Evolutionary conservation across 805 yeast genomes (phyloP).

Genomic region (Ogataea populi-albae): DNA sequence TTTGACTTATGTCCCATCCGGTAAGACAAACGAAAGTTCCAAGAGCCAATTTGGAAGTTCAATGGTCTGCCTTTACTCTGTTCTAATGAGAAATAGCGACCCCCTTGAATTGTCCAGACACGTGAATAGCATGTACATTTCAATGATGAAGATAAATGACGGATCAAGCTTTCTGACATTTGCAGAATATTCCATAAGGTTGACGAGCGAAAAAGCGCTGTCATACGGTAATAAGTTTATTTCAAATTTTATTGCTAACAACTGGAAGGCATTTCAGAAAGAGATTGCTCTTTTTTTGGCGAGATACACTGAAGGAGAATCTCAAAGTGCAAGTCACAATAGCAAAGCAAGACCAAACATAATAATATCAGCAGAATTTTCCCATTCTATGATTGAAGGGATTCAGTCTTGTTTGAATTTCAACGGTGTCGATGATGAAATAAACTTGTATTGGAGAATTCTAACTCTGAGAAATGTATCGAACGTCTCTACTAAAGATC

Average conservation of each 20-base stretch:
- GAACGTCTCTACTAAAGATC: conserved; percentile 23
- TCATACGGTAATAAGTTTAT: conserved; percentile 45
- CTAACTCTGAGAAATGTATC: conserved; percentile 39
- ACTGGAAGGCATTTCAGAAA: conserved; percentile 38
- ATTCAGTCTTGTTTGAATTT: conserved; percentile 17
- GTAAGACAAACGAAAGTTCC: background rate
- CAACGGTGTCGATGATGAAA: conserved; percentile 13
- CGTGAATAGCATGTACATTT: conserved; percentile 43
- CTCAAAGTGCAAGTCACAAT: conserved; percentile 12
- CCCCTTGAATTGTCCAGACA: conserved; percentile 41
- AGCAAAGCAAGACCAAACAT: conserved; percentile 18
- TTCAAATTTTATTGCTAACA: conserved; percentile 44
- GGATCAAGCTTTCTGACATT: conserved; percentile 44
- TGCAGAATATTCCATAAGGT: conserved; percentile 42
- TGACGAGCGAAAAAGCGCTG: conserved; percentile 43
- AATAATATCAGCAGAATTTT: conserved; percentile 33
- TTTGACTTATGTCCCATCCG: background rate
- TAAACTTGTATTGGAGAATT: conserved; percentile 52
- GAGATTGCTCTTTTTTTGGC: conserved; percentile 43
- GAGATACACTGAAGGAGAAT: conserved; percentile 31
- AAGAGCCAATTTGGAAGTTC: conserved; percentile 22
- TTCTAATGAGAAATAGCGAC: conserved; percentile 53
- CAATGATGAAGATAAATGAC: conserved; percentile 33
- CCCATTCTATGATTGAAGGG: conserved; percentile 27
- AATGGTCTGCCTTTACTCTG: conserved; percentile 44